Conservation (phyloP, 306 rosid genomes). For the Psophocarpus tetragonolobus region DNA sequence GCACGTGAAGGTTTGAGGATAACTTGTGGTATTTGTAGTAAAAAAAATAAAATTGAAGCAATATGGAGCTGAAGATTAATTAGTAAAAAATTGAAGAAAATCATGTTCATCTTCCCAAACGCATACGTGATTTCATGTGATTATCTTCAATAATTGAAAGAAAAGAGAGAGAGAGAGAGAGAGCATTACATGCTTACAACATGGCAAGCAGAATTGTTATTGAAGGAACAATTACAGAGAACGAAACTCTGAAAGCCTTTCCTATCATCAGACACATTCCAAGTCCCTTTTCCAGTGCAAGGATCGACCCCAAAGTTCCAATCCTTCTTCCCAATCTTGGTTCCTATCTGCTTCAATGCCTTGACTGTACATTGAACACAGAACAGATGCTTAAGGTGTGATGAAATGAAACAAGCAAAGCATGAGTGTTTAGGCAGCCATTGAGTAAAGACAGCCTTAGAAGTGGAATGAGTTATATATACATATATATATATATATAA, state of each 20-base stretch:
- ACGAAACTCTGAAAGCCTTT: slow-evolving; percentile 64
- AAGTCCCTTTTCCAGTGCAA: slow-evolving; percentile 70
- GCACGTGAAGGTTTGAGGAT: slow-evolving; percentile 24
- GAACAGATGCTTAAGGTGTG: not conserved
- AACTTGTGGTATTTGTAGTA: slow-evolving; percentile 11
- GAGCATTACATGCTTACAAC: slow-evolving; percentile 67
- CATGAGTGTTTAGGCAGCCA: not conserved
- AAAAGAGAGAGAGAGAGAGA: not conserved
- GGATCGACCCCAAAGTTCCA: slow-evolving; percentile 86
- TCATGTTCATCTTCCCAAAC: not conserved
- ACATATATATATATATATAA: too few relatives aligned
- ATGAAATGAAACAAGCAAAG: slow-evolving; percentile 17
- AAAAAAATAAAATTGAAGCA: not conserved
- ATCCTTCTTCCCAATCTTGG: slow-evolving; percentile 75
- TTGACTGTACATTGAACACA: slow-evolving; percentile 71
- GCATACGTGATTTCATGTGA: slow-evolving; percentile 41
- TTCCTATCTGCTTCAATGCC: slow-evolving; percentile 70
- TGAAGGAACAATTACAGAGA: slow-evolving; percentile 68
- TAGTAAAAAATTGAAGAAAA: not conserved
- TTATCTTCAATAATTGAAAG: slow-evolving; percentile 1
- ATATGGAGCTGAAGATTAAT: slow-evolving; percentile 6
- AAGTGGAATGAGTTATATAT: not conserved
- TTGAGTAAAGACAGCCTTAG: too few relatives aligned
- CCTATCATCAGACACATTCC: slow-evolving; percentile 48
- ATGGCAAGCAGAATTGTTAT: slow-evolving; percentile 67